phyloP scores from a whole-genome alignment of 805 yeast genomes.

The Ogataea pini region DNA sequence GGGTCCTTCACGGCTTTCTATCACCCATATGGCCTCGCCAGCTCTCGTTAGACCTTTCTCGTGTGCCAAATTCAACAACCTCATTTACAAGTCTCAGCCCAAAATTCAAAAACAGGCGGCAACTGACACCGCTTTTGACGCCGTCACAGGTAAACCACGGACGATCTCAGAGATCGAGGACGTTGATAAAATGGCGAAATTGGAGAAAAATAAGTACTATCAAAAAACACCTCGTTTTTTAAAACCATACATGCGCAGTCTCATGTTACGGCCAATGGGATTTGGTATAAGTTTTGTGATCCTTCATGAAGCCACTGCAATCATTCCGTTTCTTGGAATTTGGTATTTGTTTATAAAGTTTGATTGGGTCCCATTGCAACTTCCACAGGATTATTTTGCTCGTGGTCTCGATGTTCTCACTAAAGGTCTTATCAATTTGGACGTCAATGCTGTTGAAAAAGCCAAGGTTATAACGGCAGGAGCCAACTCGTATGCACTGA shows the following conservation, averaged over 20 bases:
- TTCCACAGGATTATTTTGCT: constrained; percentile 50
- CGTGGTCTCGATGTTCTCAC: constrained; percentile 50
- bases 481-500: constrained; percentile 39
- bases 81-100: constrained; percentile 30
- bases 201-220: constrained; percentile 35
- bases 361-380: constrained; percentile 43
- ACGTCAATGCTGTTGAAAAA: constrained; percentile 30
- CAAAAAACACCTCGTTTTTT: constrained; percentile 31
- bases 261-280: constrained; percentile 35
- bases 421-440: constrained; percentile 34
- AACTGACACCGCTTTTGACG: neutral
- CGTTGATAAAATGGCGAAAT: constrained; percentile 22
- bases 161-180: constrained; percentile 26
- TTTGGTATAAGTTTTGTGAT: constrained; percentile 48
- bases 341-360: constrained; percentile 52
- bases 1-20: neutral
- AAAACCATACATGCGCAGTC: constrained; percentile 34
- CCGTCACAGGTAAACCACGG: constrained; percentile 5
- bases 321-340: constrained; percentile 50
- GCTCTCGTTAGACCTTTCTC: constrained; percentile 8
- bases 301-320: constrained; percentile 54
- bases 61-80: neutral
- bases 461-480: constrained; percentile 35
- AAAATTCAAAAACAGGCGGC: constrained; percentile 19
- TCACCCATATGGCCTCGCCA: neutral